phyloP scores from a whole-genome alignment of 2,329 filamentous ascomycete species.

The Periconia digitata region DNA sequence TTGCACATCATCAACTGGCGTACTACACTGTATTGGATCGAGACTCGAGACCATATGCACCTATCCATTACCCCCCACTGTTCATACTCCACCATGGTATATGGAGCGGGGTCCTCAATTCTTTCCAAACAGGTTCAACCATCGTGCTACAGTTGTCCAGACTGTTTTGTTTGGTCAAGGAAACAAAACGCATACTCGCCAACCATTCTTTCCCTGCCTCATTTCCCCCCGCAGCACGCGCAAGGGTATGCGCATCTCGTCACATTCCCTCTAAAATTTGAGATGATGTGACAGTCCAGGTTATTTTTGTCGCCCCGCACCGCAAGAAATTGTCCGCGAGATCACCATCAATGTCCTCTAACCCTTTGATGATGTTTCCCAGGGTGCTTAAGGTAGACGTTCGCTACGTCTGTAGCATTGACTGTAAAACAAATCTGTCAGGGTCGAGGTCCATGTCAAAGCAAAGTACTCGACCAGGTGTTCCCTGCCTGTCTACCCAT shows the following conservation, averaged over 20 bases:
- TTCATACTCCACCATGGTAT: background rate
- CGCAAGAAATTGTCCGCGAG: background rate
- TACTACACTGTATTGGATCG: background rate
- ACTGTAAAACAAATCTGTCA: background rate
- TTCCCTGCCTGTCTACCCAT: slow-evolving; percentile 4
- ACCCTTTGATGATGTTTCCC: background rate
- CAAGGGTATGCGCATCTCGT: background rate
- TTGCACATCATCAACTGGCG: background rate
- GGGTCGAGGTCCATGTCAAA: background rate
- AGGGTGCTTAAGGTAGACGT: background rate
- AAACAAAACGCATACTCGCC: background rate
- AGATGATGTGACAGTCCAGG: background rate
- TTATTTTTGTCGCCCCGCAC: background rate
- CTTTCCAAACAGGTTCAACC: background rate
- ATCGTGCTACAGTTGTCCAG: background rate
- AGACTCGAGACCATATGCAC: background rate
- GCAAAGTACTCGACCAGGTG: background rate
- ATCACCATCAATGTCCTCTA: background rate
- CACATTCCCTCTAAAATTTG: background rate
- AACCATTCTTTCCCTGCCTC: background rate
- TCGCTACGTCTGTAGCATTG: background rate
- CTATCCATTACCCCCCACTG: background rate
- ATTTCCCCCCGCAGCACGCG: background rate
- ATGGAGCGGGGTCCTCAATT: background rate
- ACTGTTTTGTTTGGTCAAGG: background rate